Evolutionary conservation across 176 grass and related monocot genomes (phyloP).

Genomic region (Eragrostis nindensis): DNA sequence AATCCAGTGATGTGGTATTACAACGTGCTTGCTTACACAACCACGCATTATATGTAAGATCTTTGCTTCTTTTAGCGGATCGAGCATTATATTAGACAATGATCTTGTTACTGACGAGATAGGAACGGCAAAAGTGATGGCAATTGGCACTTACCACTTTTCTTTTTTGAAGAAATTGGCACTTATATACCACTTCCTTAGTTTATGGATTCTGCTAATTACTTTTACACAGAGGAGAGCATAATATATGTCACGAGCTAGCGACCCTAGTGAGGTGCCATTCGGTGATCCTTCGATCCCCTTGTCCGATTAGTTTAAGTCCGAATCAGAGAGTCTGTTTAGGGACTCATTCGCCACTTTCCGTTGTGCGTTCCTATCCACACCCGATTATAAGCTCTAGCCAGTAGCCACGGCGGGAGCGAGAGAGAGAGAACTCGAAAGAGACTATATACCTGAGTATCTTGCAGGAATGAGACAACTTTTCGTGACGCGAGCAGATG

Average conservation of each 20-base stretch:
- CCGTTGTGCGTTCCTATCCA: slow-evolving; percentile 3
- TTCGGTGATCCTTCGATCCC: background rate
- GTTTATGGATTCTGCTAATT: background rate
- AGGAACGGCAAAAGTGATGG: background rate
- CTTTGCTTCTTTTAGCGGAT: background rate
- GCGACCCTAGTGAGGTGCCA: background rate
- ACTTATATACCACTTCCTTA: background rate
- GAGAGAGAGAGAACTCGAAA: background rate
- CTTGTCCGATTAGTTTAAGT: background rate
- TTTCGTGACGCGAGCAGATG: background rate
- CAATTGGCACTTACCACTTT: background rate
- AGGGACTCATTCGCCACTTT: background rate
- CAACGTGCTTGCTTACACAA: background rate
- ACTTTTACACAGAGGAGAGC: background rate
- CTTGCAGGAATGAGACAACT: background rate
- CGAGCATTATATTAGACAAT: background rate
- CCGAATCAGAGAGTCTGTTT: background rate
- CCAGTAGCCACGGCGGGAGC: background rate
- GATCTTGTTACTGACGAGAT: background rate
- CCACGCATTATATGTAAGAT: background rate
- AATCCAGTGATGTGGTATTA: background rate
- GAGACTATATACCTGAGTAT: background rate
- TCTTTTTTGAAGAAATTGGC: background rate
- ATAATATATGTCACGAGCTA: no score
- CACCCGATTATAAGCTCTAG: background rate